Base-by-base conservation (phyloP, 305 asterid species). In the Fraxinus albicans region DNA sequence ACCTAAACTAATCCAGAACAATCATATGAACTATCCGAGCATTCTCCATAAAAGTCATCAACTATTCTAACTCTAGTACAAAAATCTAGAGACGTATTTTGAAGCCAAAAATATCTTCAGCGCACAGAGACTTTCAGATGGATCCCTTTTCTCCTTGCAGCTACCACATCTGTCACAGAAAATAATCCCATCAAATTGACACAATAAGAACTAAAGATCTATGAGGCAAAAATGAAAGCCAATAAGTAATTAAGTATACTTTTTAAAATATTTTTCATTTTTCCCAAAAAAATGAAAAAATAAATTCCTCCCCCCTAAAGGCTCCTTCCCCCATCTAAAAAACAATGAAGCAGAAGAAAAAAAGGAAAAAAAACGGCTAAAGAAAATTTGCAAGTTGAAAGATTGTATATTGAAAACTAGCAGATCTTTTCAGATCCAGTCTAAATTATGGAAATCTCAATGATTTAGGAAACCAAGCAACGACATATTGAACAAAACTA, bases 101-200 rank as follows among this genome's bases (percentile, higher is more conserved):
- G 78, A 77, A 79, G 79, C 83, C 84, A 79, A 78, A 63, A 53
- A 77, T 79, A 83, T 82, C 31, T 76, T 88, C 91, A 86, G 79
- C 73, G 80, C 83, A 87, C 91, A 89, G 78, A 84, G 84, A 86
- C 81, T 85, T 79, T 84, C 88, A 87, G 82, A 87, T 84, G 87
- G 85, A 76, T 84, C 82, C 87, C 85, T 63, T 86, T 88, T 85
- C 85, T 88, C 77, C 83, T 85, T 79, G 92, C 90, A 86, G 87
- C 89, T 83, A 82, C 81, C 40, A 81, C 79, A 86, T 89, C 89
- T 86, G 90, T 72, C 78, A 89, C 81, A 86, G 82, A 87, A 84
- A 88, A 83, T 79, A 79, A 85, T 78, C 79, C 83, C 84, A 86
- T 89, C 91, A 90, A 87, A 87, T 81, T 83, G 89, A 90, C 88